Conservation (phyloP, 345 rosid species). For the Populus tremula region DNA sequence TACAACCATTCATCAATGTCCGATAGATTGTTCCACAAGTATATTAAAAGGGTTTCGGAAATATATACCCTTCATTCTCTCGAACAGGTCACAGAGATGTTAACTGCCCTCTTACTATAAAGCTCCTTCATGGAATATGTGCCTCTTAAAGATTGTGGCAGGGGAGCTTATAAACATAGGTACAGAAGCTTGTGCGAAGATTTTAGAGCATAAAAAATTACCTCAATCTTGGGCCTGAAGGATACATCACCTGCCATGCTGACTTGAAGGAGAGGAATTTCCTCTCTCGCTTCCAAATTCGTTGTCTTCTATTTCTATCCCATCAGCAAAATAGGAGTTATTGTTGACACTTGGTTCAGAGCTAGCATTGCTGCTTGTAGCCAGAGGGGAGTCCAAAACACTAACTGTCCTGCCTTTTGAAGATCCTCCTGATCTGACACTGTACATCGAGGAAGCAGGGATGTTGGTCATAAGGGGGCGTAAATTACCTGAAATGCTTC, state of each 20-base stretch:
- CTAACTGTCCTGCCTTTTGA: slow-evolving; percentile 22
- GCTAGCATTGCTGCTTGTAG: slow-evolving; percentile 28
- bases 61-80: neutral
- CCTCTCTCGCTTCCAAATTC: slow-evolving; percentile 51
- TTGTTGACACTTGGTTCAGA: slow-evolving; percentile 31
- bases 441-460: slow-evolving; percentile 57
- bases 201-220: neutral
- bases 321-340: slow-evolving; percentile 15
- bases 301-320: slow-evolving; percentile 16
- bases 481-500: slow-evolving; percentile 23
- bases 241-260: slow-evolving; percentile 25
- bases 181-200: neutral
- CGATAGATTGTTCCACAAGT: neutral
- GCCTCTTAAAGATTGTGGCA: slow-evolving; percentile 17
- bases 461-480: slow-evolving; percentile 53
- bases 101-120: neutral
- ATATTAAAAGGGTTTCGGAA: neutral
- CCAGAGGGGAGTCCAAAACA: slow-evolving; percentile 24
- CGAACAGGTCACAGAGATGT: neutral
- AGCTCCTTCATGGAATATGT: slow-evolving; percentile 8
- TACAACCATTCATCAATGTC: neutral
- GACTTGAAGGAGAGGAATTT: slow-evolving; percentile 42
- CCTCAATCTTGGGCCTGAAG: neutral
- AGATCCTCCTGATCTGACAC: slow-evolving; percentile 33
- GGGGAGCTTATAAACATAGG: neutral